These are phyloP conservation scores for Hypseocharis bilobata DNA, from an alignment of 441 rosid species.

Conservation along the genomic window DNA sequence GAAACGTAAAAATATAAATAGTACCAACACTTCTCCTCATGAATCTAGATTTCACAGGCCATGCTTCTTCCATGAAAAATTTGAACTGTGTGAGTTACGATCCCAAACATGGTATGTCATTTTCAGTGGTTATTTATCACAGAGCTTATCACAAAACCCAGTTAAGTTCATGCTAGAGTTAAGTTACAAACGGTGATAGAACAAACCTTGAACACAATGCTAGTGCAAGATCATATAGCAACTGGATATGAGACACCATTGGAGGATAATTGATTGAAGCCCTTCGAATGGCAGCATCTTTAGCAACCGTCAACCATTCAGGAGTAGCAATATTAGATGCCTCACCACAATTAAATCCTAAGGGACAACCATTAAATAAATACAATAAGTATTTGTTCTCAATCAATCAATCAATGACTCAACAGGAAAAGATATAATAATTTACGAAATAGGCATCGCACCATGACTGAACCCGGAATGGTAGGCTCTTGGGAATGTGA, in stretches of 20 bases:
- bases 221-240: conserved; percentile 86
- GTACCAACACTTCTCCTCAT: neutral
- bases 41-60: neutral
- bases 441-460: conserved; percentile 19
- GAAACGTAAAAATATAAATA: no score
- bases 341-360: conserved; percentile 81
- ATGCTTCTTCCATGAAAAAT: neutral
- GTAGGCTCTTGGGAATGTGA: conserved; percentile 97
- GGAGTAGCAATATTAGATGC: conserved; percentile 93
- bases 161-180: neutral
- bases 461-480: conserved; percentile 99
- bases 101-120: neutral
- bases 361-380: conserved; percentile 10
- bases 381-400: conserved; percentile 16
- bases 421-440: neutral
- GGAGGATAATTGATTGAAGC: conserved; percentile 94
- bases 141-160: neutral
- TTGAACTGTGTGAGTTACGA: neutral
- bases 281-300: conserved; percentile 90
- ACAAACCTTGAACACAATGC: conserved; percentile 72
- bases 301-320: conserved; percentile 76
- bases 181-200: conserved; percentile 6
- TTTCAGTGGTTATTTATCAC: no score
- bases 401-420: neutral
- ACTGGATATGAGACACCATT: conserved; percentile 97